A percentile compares a stretch with the other conserved stretches of the same genome.
These are phyloP conservation scores for Neurospora sp. DNA, from an alignment of 495 filamentous ascomycete genomes.

Conservation along the genomic window DNA sequence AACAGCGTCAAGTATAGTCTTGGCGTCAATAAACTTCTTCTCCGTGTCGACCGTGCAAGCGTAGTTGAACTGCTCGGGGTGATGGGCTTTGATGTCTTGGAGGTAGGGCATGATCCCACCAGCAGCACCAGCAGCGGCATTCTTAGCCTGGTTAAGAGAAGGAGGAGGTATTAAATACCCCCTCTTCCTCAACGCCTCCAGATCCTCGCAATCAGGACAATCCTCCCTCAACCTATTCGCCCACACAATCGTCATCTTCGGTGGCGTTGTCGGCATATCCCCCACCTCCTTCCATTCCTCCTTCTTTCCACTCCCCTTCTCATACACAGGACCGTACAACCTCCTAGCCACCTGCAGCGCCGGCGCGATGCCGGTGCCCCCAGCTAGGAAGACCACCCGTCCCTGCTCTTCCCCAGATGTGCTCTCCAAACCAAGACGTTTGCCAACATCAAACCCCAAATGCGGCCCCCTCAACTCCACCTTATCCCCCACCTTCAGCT, in stretches of 20 bases:
- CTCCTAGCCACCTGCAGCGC: conserved; percentile 68
- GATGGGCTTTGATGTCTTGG: conserved; percentile 43
- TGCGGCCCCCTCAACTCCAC: conserved; percentile 73
- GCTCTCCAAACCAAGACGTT: conserved; percentile 24
- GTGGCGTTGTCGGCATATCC: not conserved
- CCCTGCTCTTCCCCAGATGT: not conserved
- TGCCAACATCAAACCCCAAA: conserved; percentile 53
- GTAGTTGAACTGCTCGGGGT: conserved; percentile 46
- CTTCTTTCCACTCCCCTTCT: conserved; percentile 16
- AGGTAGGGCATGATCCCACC: conserved; percentile 48
- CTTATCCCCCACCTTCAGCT: conserved; percentile 45
- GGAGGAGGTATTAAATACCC: not conserved
- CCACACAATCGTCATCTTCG: conserved; percentile 26
- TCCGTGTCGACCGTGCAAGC: conserved; percentile 77
- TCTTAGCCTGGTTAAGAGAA: not conserved
- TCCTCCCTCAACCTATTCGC: conserved; percentile 33
- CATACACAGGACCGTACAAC: conserved; percentile 32
- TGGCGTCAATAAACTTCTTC: conserved; percentile 42
- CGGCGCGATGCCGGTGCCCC: conserved; percentile 88
- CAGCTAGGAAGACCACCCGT: conserved; percentile 71
- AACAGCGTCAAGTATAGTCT: conserved; percentile 1
- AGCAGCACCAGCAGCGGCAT: not conserved
- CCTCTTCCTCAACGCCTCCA: not conserved
- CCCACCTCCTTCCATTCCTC: conserved; percentile 14
- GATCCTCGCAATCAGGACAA: conserved; percentile 4